Base-by-base conservation (phyloP, 1,284 basidiomycete species). In the Porodaedalea pini region DNA sequence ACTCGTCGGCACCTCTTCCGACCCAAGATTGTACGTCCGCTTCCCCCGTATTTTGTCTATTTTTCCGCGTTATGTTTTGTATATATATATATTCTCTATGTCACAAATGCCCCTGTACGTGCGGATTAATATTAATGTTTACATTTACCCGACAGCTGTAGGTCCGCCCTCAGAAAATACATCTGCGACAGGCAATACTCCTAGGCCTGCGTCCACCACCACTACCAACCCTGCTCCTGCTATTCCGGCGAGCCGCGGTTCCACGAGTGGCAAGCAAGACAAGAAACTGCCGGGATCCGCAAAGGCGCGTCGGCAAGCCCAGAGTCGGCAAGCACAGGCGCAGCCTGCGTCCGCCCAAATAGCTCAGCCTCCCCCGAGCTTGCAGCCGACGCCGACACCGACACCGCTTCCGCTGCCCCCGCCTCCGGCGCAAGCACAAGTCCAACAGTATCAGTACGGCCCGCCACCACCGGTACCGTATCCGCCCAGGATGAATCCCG, bases 401-500 rank as follows among this genome's bases (percentile, higher is more conserved):
- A 15, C 31, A 21, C 10, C 45, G 23, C 49, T 80, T 34, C 80
- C 81, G 68, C 78, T 79, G 40, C 70, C 69, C 51, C 74, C 71
- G 65, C 56, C 59, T 60, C 62, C 59, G 19, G 54, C 49, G 4
- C 58, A 40, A 15, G 45, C 47, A 25, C 45, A 23, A 31, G 25
- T 32, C 53, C 60, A 58, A 61, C 62, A 59, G 34, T 65, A 54
- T 61, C 67, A 62, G 61, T 70, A 59, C 62, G 70, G 63, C 69
- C 69, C 65, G 74, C 76, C 66, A 71, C 75, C 51, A 72, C 76
- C 56, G 69, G 78, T 60, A 73, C 78, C 45, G 54, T 81, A 81
- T 29, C 58, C 48, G 36, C 47, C 44, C 55, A 75, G 83, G 67
- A 88, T 88, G 85, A 86, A 86, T 65, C 81, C 79, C 8, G 68